Base-by-base conservation (phyloP, 257 asterid genomes). In the Leptodermis oblonga region DNA sequence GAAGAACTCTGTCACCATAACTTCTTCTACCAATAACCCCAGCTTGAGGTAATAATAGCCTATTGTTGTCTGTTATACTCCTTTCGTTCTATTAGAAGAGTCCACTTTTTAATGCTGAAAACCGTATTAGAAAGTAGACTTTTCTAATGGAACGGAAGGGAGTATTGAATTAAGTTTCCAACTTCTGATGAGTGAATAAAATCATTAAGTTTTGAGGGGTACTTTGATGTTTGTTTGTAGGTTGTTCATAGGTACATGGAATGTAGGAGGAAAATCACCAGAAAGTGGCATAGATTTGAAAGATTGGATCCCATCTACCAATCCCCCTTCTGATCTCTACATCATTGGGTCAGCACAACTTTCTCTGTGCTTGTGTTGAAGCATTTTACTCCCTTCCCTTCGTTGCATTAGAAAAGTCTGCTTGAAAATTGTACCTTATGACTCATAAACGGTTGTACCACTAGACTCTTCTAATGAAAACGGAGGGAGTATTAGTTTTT, bases 191-290 rank as follows among this genome's bases (percentile, higher is more conserved):
- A 5, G 45, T 39, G 45, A 55, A 25, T 26, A 52, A 52, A 52
- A 4, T 56, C 62, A 56, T 58, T 30, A 25, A 58, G 42, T 58
- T 58, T 9, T 15, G 7, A n/a, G 36, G 42, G 23, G 39, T 0
- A n/a, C n/a, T 58, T 58, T 56, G 39, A 5, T 56, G 63, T 30
- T 30, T 58, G 43, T 30, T 3, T 31, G 34, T 31, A 58, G 64
- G 42, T 15, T 58, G 64, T 58, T 58, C 34, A 5, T 58, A 58
- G 64, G 42, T 30, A 58, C 64, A 12, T 58, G 64, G 64, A 58
- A 58, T 58, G 64, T 58, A 30, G 41, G 64, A 30, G 64, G 64
- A 31, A 58, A 58, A 58, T 31, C 64, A 30, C 64, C 64, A 58
- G 64, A 58, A 14, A 31, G 23, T 31, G 42, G 7, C 64, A 13